Base-by-base conservation (phyloP, 2,329 filamentous ascomycete genomes). In the Aspergillus spinulosporus region DNA sequence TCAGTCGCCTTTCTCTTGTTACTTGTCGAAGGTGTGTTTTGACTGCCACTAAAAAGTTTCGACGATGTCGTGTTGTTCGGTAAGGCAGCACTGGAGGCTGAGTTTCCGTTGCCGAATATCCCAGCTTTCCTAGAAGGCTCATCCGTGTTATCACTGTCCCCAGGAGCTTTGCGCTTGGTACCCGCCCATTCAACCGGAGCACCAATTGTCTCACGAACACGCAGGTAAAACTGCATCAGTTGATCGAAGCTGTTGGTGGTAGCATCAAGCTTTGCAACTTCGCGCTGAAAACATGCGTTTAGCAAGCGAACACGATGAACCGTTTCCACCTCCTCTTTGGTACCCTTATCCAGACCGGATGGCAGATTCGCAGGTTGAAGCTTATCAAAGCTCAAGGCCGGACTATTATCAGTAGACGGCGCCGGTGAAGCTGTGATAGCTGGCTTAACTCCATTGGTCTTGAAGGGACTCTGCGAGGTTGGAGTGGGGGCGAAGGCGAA, bases 201-300 rank as follows among this genome's bases (percentile, higher is more conserved):
- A 31, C 72, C 73, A 46, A 77, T 67, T 1, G 68, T 66, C 14
- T 72, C 69, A 44, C 75, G 73, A 50, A 72, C 64, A 45, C 68
- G 68, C 50, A 74, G 61, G 58, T 77, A 78, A 51, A 71, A 71
- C 4, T 70, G 59, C 29, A 78, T 63, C 34, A 74, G 36, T n/a
- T 62, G 58, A 52, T 76, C 73, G 48, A 77, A 72, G 44, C 69
- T 66, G 45, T 73, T 60, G 2, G 50, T 66, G 12, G 64, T 59
- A 4, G 73, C 69, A 56, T 76, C 64, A 21, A 70, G 57, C 3
- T 61, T 59, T 8, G 66, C 61, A 8, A 76, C 49, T 44, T 70
- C 63, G 5, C 65, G 64, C 52, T 74, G 66, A 57, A 76, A 73
- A 15, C 61, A 64, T 32, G 66, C 60, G 53, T 76, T 75, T 53